phyloP scores from a whole-genome alignment of 2,329 filamentous ascomycete species.

The Thielaviopsis populi region DNA sequence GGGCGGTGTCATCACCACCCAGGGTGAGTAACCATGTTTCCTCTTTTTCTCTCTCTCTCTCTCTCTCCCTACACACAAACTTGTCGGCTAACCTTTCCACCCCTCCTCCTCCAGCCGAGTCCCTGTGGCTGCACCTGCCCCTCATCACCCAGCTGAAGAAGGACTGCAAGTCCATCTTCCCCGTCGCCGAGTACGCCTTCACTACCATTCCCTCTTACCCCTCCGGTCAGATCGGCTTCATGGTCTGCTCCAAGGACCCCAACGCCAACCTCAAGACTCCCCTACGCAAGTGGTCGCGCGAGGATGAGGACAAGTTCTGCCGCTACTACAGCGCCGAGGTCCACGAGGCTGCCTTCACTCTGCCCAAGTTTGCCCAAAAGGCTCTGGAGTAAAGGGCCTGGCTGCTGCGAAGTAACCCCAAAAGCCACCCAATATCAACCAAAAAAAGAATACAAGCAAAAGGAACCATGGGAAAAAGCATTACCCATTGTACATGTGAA shows the following conservation, averaged over 20 bases:
- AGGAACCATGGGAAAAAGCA: not conserved
- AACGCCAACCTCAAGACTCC: conserved; percentile 72
- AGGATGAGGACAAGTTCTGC: conserved; percentile 88
- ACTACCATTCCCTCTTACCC: conserved; percentile 99
- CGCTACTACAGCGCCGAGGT: conserved; percentile 96
- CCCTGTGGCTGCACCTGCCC: conserved; percentile 95
- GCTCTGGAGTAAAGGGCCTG: conserved; percentile 39
- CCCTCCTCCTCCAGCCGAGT: conserved; percentile 54
- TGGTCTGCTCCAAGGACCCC: conserved; percentile 96
- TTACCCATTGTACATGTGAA: not conserved
- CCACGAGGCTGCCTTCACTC: conserved; percentile 83
- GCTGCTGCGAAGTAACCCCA: not conserved
- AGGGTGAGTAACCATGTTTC: conserved; percentile 71
- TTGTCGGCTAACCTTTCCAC: conserved; percentile 1
- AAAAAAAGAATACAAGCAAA: conserved; percentile 5
- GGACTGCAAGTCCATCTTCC: conserved; percentile 93
- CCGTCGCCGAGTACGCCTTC: conserved; percentile 94
- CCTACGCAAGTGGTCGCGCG: conserved; percentile 60
- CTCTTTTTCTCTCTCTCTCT: not conserved
- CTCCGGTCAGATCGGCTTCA: conserved; percentile 98
- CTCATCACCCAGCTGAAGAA: conserved; percentile 94
- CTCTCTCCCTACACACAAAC: not conserved
- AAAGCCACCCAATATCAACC: not conserved
- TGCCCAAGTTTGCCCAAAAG: conserved; percentile 87
- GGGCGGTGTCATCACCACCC: conserved; percentile 96